Conservation (phyloP, 257 asterid genomes). For the Ocimum tenuiflorum region DNA sequence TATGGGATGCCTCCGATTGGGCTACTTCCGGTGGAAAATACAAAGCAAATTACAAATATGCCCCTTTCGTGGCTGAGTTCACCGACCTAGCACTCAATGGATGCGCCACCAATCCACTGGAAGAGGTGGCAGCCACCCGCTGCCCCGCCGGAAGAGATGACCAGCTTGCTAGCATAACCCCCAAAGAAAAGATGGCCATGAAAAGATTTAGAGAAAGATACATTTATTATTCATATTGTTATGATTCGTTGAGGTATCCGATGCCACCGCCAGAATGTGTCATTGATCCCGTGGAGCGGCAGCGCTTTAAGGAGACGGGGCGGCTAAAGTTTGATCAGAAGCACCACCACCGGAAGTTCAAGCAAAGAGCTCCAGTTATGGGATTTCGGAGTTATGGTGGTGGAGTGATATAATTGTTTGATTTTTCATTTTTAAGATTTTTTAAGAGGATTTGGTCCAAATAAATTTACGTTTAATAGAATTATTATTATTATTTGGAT, state of each 20-base stretch:
- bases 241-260: conserved; percentile 52
- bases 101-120: conserved; percentile 54
- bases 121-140: conserved; percentile 38
- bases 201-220: conserved; percentile 45
- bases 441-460: no score
- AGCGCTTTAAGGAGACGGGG: conserved; percentile 55
- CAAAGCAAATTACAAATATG: conserved; percentile 67
- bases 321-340: conserved; percentile 38
- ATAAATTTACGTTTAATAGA: no score
- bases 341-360: conserved; percentile 34
- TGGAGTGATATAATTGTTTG: conserved; percentile 16
- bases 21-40: conserved; percentile 92
- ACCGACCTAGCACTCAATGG: conserved; percentile 73
- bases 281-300: conserved; percentile 40
- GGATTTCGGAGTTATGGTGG: conserved; percentile 32
- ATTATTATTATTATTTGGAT: no score
- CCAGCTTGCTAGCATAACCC: conserved; percentile 29
- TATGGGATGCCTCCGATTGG: conserved; percentile 99
- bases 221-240: conserved; percentile 77
- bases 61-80: conserved; percentile 80
- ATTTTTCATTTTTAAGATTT: no score
- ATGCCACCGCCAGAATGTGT: conserved; percentile 67
- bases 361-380: conserved; percentile 35
- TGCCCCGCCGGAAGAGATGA: conserved; percentile 23
- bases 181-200: conserved; percentile 54